These are phyloP conservation scores for Uncinocarpus reesii DNA, from an alignment of 2,329 filamentous ascomycete genomes.

Conservation along the genomic window DNA sequence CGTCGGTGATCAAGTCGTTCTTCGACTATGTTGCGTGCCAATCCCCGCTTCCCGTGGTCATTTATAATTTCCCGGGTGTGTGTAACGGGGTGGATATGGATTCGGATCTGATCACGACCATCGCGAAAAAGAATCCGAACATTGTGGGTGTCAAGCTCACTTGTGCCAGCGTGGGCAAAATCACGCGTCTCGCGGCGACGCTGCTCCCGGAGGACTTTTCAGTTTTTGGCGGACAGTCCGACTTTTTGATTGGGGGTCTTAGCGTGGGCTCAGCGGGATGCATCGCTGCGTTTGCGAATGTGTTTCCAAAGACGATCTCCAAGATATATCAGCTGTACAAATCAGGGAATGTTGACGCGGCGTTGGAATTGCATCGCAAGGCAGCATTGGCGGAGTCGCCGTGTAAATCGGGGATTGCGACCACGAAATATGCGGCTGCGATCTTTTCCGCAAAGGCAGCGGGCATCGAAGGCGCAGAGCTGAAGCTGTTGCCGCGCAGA, in stretches of 20 bases:
- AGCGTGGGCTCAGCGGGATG: constrained; percentile 46
- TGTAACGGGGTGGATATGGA: constrained; percentile 60
- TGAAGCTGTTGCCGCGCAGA: constrained; percentile 48
- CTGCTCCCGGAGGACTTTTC: constrained; percentile 51
- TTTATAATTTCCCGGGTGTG: constrained; percentile 61
- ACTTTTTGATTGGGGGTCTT: constrained; percentile 54
- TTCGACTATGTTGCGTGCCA: constrained; percentile 47
- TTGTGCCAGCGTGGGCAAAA: constrained; percentile 53
- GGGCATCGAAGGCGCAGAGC: constrained; percentile 50
- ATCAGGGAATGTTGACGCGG: constrained; percentile 48
- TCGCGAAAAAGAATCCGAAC: constrained; percentile 42
- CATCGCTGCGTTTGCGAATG: constrained; percentile 49
- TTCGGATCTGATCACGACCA: constrained; percentile 48
- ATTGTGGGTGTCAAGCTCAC: constrained; percentile 58
- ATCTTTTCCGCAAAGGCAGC: constrained; percentile 50
- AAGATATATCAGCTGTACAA: constrained; percentile 53
- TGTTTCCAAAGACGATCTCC: constrained; percentile 47
- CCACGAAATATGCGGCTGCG: constrained; percentile 58
- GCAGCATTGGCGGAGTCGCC: constrained; percentile 56
- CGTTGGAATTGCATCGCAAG: constrained; percentile 50
- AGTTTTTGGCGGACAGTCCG: constrained; percentile 61
- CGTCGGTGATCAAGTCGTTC: constrained; percentile 49
- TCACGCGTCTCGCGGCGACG: constrained; percentile 45
- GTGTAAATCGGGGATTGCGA: constrained; percentile 56
- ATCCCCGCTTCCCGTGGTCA: constrained; percentile 47